Evolutionary conservation across 352 stramenopile genomes (phyloP).

Genomic region (Pythium dissimile): DNA sequence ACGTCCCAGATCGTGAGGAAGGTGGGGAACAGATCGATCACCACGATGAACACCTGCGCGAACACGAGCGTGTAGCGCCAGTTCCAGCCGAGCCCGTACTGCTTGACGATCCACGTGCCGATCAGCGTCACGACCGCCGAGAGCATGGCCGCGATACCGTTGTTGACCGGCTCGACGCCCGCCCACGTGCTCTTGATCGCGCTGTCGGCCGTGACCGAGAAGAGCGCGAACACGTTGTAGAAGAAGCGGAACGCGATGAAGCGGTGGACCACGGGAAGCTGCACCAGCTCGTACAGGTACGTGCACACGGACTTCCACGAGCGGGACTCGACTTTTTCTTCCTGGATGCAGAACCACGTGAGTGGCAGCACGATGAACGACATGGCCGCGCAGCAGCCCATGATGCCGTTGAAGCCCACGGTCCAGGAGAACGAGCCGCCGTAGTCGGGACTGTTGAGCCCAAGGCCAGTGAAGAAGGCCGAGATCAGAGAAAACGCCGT

Average conservation of each 20-base stretch:
- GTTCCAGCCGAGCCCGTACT: constrained; percentile 12
- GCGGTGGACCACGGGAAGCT: constrained; percentile 36
- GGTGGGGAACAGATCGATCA: constrained; percentile 9
- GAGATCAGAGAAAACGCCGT: constrained; percentile 36
- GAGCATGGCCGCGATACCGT: constrained; percentile 8
- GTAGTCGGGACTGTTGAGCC: constrained; percentile 52
- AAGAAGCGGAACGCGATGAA: constrained; percentile 29
- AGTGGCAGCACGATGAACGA: constrained; percentile 32
- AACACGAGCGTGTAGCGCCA: constrained; percentile 10
- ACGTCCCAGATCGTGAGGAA: constrained; percentile 19
- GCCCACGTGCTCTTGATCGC: constrained; percentile 22
- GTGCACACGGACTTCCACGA: constrained; percentile 17
- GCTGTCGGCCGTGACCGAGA: constrained; percentile 42
- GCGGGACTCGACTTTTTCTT: constrained; percentile 24
- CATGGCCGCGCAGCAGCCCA: constrained; percentile 35
- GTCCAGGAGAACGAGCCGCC: constrained; percentile 45
- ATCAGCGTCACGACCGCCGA: constrained; percentile 21
- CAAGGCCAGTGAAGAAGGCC: constrained; percentile 47
- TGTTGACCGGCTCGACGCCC: constrained; percentile 20
- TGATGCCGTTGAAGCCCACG: constrained; percentile 49
- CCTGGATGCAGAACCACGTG: constrained; percentile 51
- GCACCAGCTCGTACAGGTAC: constrained; percentile 49
- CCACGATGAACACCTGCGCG: constrained; percentile 6
- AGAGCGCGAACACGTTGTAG: constrained; percentile 31
- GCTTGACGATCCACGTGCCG: constrained; percentile 4